A percentile compares a stretch with the other conserved stretches of the same genome.
Evolutionary conservation across 176 grass and related monocot species (phyloP).

Genomic region (Eleusine coracana): DNA sequence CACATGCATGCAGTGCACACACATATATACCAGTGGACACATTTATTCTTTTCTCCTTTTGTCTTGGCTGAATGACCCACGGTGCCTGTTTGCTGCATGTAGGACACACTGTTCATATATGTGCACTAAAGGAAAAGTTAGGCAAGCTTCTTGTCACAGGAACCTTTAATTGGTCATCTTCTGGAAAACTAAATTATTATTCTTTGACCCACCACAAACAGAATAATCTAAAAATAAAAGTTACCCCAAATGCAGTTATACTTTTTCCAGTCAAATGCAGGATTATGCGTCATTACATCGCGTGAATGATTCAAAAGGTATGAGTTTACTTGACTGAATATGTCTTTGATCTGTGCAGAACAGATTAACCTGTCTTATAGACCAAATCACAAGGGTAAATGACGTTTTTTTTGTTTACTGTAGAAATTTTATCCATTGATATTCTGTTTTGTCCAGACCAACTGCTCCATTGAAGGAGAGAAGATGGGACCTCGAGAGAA

Average conservation of each 20-base stretch:
- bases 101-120: conserved; percentile 38
- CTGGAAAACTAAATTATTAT: conserved; percentile 43
- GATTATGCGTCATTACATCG: neutral
- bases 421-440: conserved; percentile 22
- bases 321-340: conserved; percentile 2
- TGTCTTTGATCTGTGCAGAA: neutral
- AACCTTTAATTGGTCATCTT: conserved; percentile 27
- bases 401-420: neutral
- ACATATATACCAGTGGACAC: conserved; percentile 11
- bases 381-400: conserved; percentile 2
- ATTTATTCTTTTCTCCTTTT: conserved; percentile 35
- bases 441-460: conserved; percentile 27
- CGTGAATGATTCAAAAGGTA: neutral
- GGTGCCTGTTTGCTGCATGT: conserved; percentile 36
- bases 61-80: conserved; percentile 42
- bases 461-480: neutral
- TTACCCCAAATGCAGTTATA: neutral
- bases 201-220: conserved; percentile 39
- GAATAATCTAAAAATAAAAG: conserved; percentile 29
- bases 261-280: conserved; percentile 7
- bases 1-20: conserved; percentile 14
- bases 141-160: conserved; percentile 50
- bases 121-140: conserved; percentile 55
- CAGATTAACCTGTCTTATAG: neutral
- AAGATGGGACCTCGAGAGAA: conserved; percentile 8